Evolutionary conservation across 2,329 filamentous ascomycete genomes (phyloP), one percentile per base, ranked within the genome.

Genomic region (Fusarium torulosum): DNA sequence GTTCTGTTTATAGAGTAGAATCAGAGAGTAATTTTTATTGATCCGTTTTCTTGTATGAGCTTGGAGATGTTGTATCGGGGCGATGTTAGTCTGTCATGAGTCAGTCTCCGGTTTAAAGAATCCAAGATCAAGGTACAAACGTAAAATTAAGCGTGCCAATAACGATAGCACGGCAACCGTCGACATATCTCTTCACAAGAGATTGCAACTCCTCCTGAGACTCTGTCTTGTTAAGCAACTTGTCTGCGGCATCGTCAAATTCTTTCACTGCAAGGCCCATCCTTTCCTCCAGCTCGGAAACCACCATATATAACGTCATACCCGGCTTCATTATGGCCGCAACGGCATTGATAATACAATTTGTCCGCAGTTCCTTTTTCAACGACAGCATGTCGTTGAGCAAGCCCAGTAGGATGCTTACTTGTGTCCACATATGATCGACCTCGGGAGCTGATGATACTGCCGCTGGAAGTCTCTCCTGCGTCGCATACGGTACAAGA

Each of bases 81-180:
- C 13, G 78, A 79, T 41, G 71, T 71, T 41, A 77, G 60, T 4
- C 77, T 79, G 33, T 46, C 17, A 3, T 19, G 33, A 19, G 59
- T 63, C 21, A 63, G 52, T 33, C 20, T 51, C 21, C 14, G 6
- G 6, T 23, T 17, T 33, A 6, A 27, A 21, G 17, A 21, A 19
- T 8, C 23, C 10, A 19, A n/a, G 19, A 6, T 4, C 14, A 17
- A 20, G 21, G 20, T 29, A 69, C 77, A 46, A 53, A 78, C 77
- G 75, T 76, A 64, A 78, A 79, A 44, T 75, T 65, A 3, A 79
- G 59, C 11, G 71, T 73, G 14, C 77, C 78, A 1, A 73, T 78
- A 13, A 75, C 73, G 47, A 77, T 72, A 23, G 54, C 47, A 15
- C 72, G 73, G 11, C 74, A 75, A 3, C 75, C 77, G n/a, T 79